Percentiles rank a stretch among this genome's conserved stretches.
phyloP scores from a whole-genome alignment of 148 eudicot species.

The Rheum nobile region DNA sequence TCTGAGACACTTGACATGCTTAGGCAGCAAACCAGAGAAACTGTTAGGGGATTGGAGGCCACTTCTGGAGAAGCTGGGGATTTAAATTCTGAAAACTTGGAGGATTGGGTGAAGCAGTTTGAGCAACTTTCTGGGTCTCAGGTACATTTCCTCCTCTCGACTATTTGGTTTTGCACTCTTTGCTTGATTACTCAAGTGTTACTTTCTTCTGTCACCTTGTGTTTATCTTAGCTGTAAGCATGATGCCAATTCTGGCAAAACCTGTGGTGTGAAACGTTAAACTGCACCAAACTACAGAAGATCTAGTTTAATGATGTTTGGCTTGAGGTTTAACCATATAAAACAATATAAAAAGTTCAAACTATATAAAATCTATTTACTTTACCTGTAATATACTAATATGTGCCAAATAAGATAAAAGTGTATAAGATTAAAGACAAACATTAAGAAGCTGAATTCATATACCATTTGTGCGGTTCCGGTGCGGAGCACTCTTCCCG shows the following conservation, averaged over 20 bases:
- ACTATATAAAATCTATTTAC: not conserved
- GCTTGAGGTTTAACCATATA: not conserved
- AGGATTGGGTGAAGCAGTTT: constrained; percentile 92
- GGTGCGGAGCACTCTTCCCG: too few species aligned
- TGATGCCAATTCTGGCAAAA: not conserved
- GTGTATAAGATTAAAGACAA: not conserved
- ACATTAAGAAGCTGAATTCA: not conserved
- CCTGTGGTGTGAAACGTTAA: not conserved
- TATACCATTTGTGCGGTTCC: too few species aligned
- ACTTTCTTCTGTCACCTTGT: not conserved
- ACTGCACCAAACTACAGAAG: not conserved
- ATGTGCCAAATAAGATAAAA: not conserved
- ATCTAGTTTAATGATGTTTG: not conserved
- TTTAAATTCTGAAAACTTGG: constrained; percentile 51
- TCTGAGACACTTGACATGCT: constrained; percentile 86
- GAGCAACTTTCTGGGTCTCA: constrained; percentile 81
- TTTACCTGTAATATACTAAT: not conserved
- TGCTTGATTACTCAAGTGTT: not conserved
- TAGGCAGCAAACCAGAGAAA: constrained; percentile 82
- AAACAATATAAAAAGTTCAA: not conserved
- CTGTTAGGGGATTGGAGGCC: constrained; percentile 74
- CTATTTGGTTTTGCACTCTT: not conserved
- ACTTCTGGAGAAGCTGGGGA: constrained; percentile 30
- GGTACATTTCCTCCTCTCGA: constrained; percentile 22
- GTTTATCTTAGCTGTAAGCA: not conserved